Evolutionary conservation across 495 filamentous ascomycete species (phyloP).

Genomic region (Hypomontagnella submonticulosa): DNA sequence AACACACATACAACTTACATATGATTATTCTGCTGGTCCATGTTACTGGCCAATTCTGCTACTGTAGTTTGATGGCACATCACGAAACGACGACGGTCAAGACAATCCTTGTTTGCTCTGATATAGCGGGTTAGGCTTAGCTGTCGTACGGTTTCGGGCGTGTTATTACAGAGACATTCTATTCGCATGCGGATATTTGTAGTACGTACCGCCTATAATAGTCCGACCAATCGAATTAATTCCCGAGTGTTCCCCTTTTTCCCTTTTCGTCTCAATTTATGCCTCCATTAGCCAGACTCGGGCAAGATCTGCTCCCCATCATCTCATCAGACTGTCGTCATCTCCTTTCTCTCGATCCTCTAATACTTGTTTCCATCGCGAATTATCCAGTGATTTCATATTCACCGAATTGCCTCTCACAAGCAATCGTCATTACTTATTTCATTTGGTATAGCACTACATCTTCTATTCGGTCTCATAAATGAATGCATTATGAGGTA

Average conservation of each 20-base stretch:
- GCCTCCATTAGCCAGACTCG: conserved; percentile 3
- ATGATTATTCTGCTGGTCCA: no score
- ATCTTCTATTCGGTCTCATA: no score
- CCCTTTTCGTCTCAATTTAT: conserved; percentile 43
- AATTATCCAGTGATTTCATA: conserved; percentile 10
- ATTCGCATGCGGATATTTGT: conserved; percentile 31
- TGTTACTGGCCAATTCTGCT: no score
- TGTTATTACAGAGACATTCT: conserved; percentile 16
- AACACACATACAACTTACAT: no score
- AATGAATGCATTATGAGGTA: no score
- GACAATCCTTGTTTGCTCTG: no score
- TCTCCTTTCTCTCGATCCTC: conserved; percentile 25
- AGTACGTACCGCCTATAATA: conserved; percentile 9
- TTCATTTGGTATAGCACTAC: no score
- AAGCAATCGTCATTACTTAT: conserved; percentile 13
- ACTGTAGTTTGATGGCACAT: no score
- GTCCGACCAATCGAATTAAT: conserved; percentile 25
- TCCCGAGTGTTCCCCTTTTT: conserved; percentile 24
- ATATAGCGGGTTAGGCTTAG: background rate
- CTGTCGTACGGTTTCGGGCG: conserved; percentile 32
- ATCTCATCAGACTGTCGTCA: conserved; percentile 41
- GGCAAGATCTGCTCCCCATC: conserved; percentile 20
- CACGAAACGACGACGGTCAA: no score
- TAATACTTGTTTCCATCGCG: conserved; percentile 9
- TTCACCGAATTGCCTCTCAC: conserved; percentile 7